These are phyloP conservation scores for Jatropha curcas DNA, from an alignment of 345 rosid genomes.

Conservation along the genomic window DNA sequence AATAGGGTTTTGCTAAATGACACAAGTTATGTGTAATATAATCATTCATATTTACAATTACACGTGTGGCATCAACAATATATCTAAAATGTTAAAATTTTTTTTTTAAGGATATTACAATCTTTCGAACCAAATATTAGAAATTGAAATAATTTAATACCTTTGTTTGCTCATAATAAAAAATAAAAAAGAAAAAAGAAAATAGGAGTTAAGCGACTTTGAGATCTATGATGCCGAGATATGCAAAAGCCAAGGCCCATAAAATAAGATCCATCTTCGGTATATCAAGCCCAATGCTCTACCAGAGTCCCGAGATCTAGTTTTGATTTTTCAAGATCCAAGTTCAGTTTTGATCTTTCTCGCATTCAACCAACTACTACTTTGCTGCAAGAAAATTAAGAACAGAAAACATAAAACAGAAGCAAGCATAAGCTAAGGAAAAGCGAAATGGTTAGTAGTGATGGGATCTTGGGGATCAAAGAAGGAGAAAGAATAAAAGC, in stretches of 20 bases:
- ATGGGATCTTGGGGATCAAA: slow-evolving; percentile 72
- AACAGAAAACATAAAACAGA: not conserved
- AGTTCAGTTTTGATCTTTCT: not conserved
- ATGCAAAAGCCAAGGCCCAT: not conserved
- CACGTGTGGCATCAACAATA: no score
- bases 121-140: no score
- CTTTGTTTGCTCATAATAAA: no score
- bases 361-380: not conserved
- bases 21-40: no score
- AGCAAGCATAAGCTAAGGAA: not conserved
- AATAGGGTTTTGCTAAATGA: no score
- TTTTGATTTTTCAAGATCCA: not conserved
- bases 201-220: no score
- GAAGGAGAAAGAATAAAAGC: slow-evolving; percentile 35
- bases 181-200: no score
- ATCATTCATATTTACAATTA: no score
- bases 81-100: no score
- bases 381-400: not conserved
- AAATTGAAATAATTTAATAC: no score
- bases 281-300: not conserved
- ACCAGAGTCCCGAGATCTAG: not conserved
- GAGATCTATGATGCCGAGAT: no score
- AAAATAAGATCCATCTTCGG: not conserved
- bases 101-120: no score
- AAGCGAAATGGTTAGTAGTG: slow-evolving; percentile 40